These are phyloP conservation scores for Epithemia pelagica DNA, from an alignment of 108 stramenopile species.

Conservation along the genomic window DNA sequence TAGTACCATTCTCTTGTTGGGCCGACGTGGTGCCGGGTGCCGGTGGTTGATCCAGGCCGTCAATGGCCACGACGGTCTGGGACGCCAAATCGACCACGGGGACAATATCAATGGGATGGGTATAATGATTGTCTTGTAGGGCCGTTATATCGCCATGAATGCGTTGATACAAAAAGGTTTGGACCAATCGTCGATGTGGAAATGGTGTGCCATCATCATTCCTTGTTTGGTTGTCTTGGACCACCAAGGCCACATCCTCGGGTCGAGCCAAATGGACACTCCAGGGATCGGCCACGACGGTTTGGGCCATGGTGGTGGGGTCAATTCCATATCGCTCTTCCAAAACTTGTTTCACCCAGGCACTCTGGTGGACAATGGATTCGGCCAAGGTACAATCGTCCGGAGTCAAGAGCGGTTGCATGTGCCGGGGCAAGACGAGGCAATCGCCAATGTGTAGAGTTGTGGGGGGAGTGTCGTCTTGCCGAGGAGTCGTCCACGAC, in stretches of 20 bases:
- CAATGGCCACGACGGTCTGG: conserved; percentile 36
- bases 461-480: conserved; percentile 27
- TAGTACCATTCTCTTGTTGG: no score
- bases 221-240: no score
- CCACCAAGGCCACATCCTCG: conserved; percentile 24
- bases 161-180: conserved; percentile 59
- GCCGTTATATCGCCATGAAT: conserved; percentile 31
- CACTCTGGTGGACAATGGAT: conserved; percentile 36
- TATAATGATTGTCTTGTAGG: conserved; percentile 60
- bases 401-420: conserved; percentile 65
- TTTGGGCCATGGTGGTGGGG: conserved; percentile 28
- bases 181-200: conserved; percentile 49
- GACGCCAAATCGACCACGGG: conserved; percentile 60
- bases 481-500: conserved; percentile 39
- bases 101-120: conserved; percentile 67
- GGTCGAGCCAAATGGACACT: conserved; percentile 44
- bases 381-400: conserved; percentile 67
- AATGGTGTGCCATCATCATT: conserved; percentile 10
- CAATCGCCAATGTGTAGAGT: conserved; percentile 16
- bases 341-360: conserved; percentile 24
- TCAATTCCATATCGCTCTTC: conserved; percentile 43
- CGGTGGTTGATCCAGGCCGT: conserved; percentile 36
- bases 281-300: conserved; percentile 61
- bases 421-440: conserved; percentile 25
- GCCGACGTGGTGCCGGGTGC: conserved; percentile 29